phyloP scores from a whole-genome alignment of 2,329 filamentous ascomycete species.

The Cladosporium sp. region DNA sequence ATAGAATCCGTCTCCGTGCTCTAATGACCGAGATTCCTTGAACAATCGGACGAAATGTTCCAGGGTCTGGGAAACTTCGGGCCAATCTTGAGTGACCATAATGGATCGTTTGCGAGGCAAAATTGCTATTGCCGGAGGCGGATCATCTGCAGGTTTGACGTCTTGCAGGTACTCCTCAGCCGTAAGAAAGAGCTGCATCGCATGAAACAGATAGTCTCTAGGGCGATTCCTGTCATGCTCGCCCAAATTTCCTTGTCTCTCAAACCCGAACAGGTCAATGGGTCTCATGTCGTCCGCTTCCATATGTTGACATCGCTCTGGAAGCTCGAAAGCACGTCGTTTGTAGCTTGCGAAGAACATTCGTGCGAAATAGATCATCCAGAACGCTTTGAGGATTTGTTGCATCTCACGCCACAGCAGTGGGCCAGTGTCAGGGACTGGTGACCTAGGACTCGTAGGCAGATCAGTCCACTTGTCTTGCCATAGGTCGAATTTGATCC shows the following conservation, averaged over 20 bases:
- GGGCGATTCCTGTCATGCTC: not conserved
- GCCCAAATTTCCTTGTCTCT: not conserved
- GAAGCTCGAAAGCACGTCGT: not conserved
- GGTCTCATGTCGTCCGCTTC: slow-evolving; percentile 2
- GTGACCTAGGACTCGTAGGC: not conserved
- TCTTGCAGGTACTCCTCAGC: not conserved
- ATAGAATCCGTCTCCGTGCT: not conserved
- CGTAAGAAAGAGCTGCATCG: slow-evolving; percentile 4
- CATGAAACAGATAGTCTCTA: not conserved
- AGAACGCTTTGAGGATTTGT: slow-evolving; percentile 6
- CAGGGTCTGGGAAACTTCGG: not conserved
- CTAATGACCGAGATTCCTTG: not conserved
- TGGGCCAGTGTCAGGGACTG: not conserved
- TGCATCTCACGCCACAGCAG: not conserved
- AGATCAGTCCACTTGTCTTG: not conserved
- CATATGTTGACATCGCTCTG: not conserved
- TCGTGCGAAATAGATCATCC: slow-evolving; percentile 2
- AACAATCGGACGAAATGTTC: not conserved
- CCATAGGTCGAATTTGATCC: not conserved
- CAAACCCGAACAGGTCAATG: not conserved
- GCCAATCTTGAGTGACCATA: not conserved
- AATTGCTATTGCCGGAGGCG: not conserved
- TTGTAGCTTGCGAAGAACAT: not conserved
- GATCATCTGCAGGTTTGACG: not conserved
- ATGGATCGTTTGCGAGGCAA: not conserved